Conservation (phyloP, 257 asterid genomes). For the Solanum verrucosum region DNA sequence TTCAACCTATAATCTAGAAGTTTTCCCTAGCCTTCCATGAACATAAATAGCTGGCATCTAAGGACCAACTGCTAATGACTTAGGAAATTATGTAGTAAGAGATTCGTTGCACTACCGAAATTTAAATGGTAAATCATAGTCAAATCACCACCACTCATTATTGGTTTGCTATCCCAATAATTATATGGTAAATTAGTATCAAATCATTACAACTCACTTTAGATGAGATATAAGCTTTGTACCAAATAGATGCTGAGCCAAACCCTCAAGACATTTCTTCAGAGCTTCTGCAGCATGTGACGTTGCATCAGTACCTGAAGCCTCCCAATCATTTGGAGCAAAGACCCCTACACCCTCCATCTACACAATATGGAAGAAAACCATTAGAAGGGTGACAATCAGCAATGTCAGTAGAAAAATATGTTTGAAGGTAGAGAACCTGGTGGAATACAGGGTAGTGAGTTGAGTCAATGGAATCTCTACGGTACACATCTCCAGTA, state of each 20-base stretch:
- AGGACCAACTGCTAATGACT: background rate
- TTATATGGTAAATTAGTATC: background rate
- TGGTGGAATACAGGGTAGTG: slow-evolving; percentile 99
- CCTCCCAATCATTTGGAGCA: slow-evolving; percentile 67
- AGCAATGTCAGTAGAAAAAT: background rate
- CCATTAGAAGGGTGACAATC: background rate
- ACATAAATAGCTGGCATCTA: background rate
- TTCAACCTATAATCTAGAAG: background rate
- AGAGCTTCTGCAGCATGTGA: slow-evolving; percentile 84
- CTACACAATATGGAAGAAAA: slow-evolving; percentile 25
- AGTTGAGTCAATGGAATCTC: slow-evolving; percentile 92
- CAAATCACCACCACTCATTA: background rate
- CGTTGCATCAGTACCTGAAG: slow-evolving; percentile 54
- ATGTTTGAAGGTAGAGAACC: slow-evolving; percentile 20
- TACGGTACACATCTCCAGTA: slow-evolving; percentile 88
- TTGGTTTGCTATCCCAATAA: background rate
- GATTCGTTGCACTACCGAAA: background rate
- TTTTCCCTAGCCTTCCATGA: background rate
- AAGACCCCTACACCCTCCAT: slow-evolving; percentile 97
- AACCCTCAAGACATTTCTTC: slow-evolving; percentile 87
- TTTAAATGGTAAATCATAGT: background rate
- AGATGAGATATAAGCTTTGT: background rate
- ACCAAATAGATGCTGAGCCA: slow-evolving; percentile 81
- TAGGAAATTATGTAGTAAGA: background rate
- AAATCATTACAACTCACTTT: background rate